These are phyloP conservation scores for Chloris gayana DNA, from an alignment of 176 grass and related monocot species.

Conservation along the genomic window DNA sequence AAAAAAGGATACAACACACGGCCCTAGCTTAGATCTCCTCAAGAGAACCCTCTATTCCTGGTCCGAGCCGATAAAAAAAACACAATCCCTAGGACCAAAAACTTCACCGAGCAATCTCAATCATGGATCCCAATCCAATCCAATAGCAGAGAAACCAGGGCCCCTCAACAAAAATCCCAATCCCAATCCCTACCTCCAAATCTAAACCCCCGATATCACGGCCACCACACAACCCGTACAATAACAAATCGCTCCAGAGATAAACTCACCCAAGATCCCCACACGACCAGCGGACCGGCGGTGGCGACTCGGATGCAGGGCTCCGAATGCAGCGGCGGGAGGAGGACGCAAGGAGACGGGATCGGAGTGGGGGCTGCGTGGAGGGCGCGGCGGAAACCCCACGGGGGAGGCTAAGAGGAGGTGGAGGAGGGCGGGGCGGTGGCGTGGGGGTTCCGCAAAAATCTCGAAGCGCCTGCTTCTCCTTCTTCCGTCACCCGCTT, in stretches of 20 bases:
- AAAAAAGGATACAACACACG: slow-evolving; percentile 24
- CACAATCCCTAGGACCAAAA: slow-evolving; percentile 76
- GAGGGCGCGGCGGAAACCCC: slow-evolving; percentile 12
- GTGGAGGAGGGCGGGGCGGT: neutral
- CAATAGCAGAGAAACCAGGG: slow-evolving; percentile 32
- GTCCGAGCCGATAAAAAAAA: slow-evolving; percentile 67
- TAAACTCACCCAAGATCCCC: slow-evolving; percentile 22
- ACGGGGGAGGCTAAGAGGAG: neutral
- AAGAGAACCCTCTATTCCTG: slow-evolving; percentile 73
- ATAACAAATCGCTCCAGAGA: neutral
- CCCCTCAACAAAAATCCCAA: neutral
- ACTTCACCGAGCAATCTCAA: slow-evolving; percentile 86
- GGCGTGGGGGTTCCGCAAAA: slow-evolving; percentile 50
- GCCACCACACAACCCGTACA: neutral
- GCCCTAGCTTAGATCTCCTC: slow-evolving; percentile 54
- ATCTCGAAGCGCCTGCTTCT: slow-evolving; percentile 50
- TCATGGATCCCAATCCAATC: slow-evolving; percentile 53
- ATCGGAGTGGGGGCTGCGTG: neutral
- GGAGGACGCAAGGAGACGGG: neutral
- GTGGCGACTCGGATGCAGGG: slow-evolving; percentile 6
- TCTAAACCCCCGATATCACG: slow-evolving; percentile 26
- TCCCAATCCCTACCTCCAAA: slow-evolving; percentile 5
- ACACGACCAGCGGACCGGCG: neutral
- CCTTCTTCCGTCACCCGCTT: neutral
- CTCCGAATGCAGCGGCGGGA: slow-evolving; percentile 43